Base-by-base conservation (phyloP, 2,329 filamentous ascomycete genomes). In the Exophiala dermatitidis region DNA sequence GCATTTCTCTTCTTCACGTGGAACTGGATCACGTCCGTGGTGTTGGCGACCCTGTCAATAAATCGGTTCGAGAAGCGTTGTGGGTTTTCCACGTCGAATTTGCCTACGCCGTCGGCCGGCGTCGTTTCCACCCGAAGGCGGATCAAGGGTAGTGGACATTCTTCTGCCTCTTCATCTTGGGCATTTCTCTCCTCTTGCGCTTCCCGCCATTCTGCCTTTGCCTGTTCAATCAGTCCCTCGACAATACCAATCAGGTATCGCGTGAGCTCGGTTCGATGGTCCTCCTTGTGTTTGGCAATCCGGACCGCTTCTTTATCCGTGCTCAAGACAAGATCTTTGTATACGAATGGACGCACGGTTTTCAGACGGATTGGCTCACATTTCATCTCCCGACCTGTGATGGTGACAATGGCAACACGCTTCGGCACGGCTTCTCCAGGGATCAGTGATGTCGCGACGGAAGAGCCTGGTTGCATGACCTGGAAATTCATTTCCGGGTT, bases 401-500 rank as follows among this genome's bases (percentile, higher is more conserved):
- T 75, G 61, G 78, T 93, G 46, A 97, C 68, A 19, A 98, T 85
- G 1, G 90, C 84, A 4, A 97, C 88, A 52, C 97, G 87, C 67
- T 98, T 98, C 5, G 88, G 77, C 1, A 90, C 88, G 0, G 93
- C 88, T 71, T 98, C 93, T 30, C 90, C 90, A 0, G 87, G 85
- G 5, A 93, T 84, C 0, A 98, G 75, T 0, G 93, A 97, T 1
- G 93, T 98, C 0, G 91, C 93, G 0, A 98, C 86, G 0, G 93
- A 97, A 0, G 93, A 98, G 0, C 93, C 93, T 0, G 93, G 93
- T 65, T 98, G 93, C 82, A 98, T 96, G 59, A 98, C 91, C 62
- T 93, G 83, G 63, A 98, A 98, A 0, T 85, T 86, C 45, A 85
- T 95, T 65, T 95, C 89, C 0, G 86, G 81, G 63, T 97, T 98